These are phyloP conservation scores for Ascoidea asiatica DNA, from an alignment of 805 yeast genomes.

Conservation along the genomic window DNA sequence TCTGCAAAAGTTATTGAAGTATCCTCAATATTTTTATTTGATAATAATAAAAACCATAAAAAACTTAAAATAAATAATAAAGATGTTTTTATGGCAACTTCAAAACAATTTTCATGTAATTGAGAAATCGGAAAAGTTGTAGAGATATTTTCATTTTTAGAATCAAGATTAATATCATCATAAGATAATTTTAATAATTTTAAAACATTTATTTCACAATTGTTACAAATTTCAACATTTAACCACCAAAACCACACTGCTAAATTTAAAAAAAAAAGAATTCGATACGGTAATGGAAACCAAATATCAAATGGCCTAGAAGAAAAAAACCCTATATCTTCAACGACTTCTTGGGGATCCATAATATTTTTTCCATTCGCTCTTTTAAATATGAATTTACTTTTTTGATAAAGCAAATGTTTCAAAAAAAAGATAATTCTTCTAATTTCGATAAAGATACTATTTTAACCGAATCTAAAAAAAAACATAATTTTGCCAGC, in stretches of 20 bases:
- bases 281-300: slow-evolving; percentile 38
- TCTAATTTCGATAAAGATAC: no score
- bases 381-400: no score
- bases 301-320: background rate
- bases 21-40: slow-evolving; percentile 12
- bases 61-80: slow-evolving; percentile 16
- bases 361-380: no score
- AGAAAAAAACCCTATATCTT: no score
- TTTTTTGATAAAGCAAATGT: no score
- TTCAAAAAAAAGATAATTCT: no score
- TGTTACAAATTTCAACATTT: slow-evolving; percentile 25
- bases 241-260: slow-evolving; percentile 43
- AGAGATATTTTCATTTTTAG: slow-evolving; percentile 9
- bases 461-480: no score
- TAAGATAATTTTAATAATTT: slow-evolving; percentile 26
- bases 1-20: slow-evolving; percentile 16
- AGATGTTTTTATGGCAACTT: slow-evolving; percentile 11
- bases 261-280: slow-evolving; percentile 31
- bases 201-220: slow-evolving; percentile 29
- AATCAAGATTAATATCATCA: slow-evolving; percentile 14
- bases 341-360: no score
- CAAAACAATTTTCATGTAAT: slow-evolving; percentile 13
- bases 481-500: no score
- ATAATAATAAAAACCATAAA: slow-evolving; percentile 15
- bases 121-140: no score